phyloP scores from a whole-genome alignment of 305 asterid genomes.

The Caryopteris hybrid region DNA sequence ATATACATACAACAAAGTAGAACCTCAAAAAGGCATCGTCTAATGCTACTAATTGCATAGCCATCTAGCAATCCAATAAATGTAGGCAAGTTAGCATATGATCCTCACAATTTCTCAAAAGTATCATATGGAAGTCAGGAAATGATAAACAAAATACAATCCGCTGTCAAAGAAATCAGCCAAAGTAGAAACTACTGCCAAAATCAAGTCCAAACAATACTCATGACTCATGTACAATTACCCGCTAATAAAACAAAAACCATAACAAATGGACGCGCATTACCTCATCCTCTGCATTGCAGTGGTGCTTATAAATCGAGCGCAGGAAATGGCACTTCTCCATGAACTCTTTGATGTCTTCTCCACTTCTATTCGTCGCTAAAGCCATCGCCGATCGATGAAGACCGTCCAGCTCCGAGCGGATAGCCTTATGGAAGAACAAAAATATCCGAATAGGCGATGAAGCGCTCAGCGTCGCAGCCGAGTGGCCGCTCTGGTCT shows the following conservation, averaged over 20 bases:
- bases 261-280: neutral
- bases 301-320: conserved; percentile 69
- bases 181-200: too few relatives aligned
- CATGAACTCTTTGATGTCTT: conserved; percentile 45
- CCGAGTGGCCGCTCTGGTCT: conserved; percentile 37
- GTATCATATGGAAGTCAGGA: too few relatives aligned
- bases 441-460: conserved; percentile 64
- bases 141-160: too few relatives aligned
- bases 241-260: neutral
- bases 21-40: too few relatives aligned
- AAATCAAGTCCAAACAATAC: too few relatives aligned
- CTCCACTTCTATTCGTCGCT: conserved; percentile 39
- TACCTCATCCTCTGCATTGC: conserved; percentile 87
- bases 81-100: too few relatives aligned
- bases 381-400: conserved; percentile 59
- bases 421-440: conserved; percentile 65
- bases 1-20: neutral
- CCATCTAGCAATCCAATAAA: too few relatives aligned
- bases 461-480: conserved; percentile 22
- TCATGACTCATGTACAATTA: too few relatives aligned
- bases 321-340: conserved; percentile 49
- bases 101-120: too few relatives aligned
- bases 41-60: too few relatives aligned
- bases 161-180: too few relatives aligned
- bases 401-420: conserved; percentile 54